Evolutionary conservation across 2,329 filamentous ascomycete species (phyloP), one percentile per base, ranked within the genome.

Genomic region (Sporothrix brasiliensis): DNA sequence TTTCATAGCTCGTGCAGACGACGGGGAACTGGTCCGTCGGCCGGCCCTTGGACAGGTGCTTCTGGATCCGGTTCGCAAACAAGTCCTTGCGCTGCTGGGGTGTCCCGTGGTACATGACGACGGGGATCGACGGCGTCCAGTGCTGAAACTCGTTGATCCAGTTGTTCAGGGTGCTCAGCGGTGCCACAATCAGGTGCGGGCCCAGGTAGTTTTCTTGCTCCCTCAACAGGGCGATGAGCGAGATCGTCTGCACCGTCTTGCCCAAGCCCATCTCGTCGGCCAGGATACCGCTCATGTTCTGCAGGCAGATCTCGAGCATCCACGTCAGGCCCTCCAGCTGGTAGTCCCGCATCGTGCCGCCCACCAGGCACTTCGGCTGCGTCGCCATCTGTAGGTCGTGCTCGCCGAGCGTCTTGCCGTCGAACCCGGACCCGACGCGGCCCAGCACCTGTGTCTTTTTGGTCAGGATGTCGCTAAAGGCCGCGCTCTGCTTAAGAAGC

Each of bases 1-100:
- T 97, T 78, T 99, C 95, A 76, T 98, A 98, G 52, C 91, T 96
- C 0, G 95, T 99, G 76, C 94, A 94, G 0, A 98, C 91, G 0
- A 99, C 90, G 0, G 95, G 95, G 73, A 98, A 99, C 60, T 90
- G 86, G 1, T 86, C 81, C 0, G 81, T 87, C 0, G 86, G 86
- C 1, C 83, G 79, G 0, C 89, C 84, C 10, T 80, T 86, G 14
- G 88, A 86, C 16, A 94, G 87, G 72, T 92, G 83, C 56, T 86
- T 87, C 78, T 89, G 89, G 76, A 98, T 87, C 52, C 86, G 82
- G n/a, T 87, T 90, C 58, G 83, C 85, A 72, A 93, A 89, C n/a
- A 97, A 87, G 1, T 88, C 84, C 67, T 89, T 89, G n/a, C 95
- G 87, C 73, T 95, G 88, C 24, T 88, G 83, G 34, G 93, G 93